A percentile compares a stretch with the other conserved stretches of the same genome.
Conservation (phyloP, 352 stramenopile genomes). For the Globisporangium barbulae region DNA sequence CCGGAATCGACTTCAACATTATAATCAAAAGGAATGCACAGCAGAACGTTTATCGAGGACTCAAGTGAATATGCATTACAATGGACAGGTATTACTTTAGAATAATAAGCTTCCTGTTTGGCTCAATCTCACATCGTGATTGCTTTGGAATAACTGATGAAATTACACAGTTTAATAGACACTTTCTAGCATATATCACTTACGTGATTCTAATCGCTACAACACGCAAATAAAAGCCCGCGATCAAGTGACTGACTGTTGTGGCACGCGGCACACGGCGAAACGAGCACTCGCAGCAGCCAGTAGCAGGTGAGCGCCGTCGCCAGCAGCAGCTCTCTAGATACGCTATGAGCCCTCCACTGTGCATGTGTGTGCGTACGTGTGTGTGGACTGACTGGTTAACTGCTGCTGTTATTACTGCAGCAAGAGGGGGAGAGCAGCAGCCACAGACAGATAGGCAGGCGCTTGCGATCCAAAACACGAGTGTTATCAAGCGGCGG, state of each 20-base stretch:
- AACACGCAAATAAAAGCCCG: background rate
- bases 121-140: too few species aligned
- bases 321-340: too few species aligned
- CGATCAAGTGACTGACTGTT: background rate
- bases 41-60: background rate
- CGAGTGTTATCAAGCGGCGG: constrained; percentile 1
- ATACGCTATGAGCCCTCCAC: background rate
- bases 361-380: background rate
- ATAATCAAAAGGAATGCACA: background rate
- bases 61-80: background rate
- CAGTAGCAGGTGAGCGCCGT: background rate
- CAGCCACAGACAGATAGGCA: background rate
- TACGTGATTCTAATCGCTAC: too few species aligned
- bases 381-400: background rate
- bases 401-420: background rate
- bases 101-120: too few species aligned
- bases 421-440: background rate
- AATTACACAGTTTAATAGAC: too few species aligned
- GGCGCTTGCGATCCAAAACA: background rate
- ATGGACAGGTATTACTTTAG: background rate
- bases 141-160: too few species aligned
- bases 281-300: constrained; percentile 4
- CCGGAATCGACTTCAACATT: background rate
- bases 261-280: constrained; percentile 1
- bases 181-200: too few species aligned